Conservation (phyloP, 2,329 filamentous ascomycete genomes). For the Sphaerulina populicola region DNA sequence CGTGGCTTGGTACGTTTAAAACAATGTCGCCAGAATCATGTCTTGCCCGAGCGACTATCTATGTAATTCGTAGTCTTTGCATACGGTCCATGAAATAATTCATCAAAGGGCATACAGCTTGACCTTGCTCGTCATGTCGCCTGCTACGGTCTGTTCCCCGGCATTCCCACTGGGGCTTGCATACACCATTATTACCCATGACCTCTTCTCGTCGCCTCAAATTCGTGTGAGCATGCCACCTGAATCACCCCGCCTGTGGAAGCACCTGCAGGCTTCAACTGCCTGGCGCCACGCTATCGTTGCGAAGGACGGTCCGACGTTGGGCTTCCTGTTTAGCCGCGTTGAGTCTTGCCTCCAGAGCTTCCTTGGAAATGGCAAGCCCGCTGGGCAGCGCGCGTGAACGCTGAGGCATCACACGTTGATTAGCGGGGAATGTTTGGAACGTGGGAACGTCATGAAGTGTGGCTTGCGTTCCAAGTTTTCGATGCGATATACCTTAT, state of each 20-base stretch:
- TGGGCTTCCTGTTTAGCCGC: constrained; percentile 9
- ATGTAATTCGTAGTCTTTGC: not conserved
- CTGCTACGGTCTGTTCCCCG: too few species aligned
- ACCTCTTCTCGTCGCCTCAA: not conserved
- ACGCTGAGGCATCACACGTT: not conserved
- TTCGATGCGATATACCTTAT: not conserved
- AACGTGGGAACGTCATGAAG: not conserved
- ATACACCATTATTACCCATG: not conserved
- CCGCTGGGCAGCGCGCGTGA: constrained; percentile 1
- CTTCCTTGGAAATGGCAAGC: constrained; percentile 12
- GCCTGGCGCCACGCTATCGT: not conserved
- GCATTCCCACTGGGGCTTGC: not conserved
- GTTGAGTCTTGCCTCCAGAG: constrained; percentile 7
- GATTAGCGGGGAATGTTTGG: constrained; percentile 1
- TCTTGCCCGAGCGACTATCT: not conserved
- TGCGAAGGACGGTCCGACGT: not conserved
- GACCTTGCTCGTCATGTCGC: too few species aligned
- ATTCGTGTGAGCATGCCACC: not conserved
- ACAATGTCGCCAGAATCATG: not conserved
- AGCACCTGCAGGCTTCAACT: not conserved
- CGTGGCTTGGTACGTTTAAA: not conserved
- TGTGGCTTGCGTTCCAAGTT: constrained; percentile 3
- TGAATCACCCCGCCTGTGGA: not conserved
- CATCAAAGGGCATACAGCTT: too few species aligned
- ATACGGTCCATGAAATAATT: too few species aligned